Evolutionary conservation across 106 monocot genomes (phyloP).

Genomic region (Chionographis japonica): DNA sequence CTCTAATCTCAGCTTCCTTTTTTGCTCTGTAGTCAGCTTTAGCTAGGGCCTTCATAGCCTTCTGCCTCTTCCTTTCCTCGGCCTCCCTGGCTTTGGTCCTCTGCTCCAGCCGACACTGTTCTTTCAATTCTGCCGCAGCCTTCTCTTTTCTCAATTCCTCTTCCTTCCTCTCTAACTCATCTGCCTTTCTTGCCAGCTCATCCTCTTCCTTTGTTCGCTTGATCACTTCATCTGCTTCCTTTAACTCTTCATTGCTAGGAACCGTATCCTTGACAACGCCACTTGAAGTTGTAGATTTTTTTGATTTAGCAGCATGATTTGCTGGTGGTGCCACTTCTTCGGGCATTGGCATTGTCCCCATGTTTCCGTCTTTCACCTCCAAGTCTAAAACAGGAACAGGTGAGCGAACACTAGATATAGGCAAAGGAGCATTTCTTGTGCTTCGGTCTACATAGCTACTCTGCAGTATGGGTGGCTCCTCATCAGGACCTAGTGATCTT

Average conservation of each 20-base stretch:
- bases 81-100: conserved; percentile 86
- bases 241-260: conserved; percentile 14
- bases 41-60: conserved; percentile 65
- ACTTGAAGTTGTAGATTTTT: conserved; percentile 11
- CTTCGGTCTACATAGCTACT: conserved; percentile 1
- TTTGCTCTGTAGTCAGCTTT: conserved; percentile 61
- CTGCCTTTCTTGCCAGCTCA: conserved; percentile 26
- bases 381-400: conserved; percentile 4
- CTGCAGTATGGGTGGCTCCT: conserved; percentile 30
- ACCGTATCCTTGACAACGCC: not conserved
- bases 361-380: conserved; percentile 8
- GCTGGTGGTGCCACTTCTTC: conserved; percentile 3
- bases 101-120: conserved; percentile 62
- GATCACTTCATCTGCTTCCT: conserved; percentile 26
- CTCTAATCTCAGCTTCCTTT: conserved; percentile 69
- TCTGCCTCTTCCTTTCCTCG: conserved; percentile 71
- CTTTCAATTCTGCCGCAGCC: conserved; percentile 55
- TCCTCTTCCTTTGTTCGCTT: conserved; percentile 38
- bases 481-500: conserved; percentile 65
- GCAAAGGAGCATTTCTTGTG: not conserved
- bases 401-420: conserved; percentile 4
- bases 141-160: conserved; percentile 56
- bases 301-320: conserved; percentile 29
- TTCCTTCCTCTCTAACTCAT: conserved; percentile 30
- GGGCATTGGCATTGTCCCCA: not conserved